Conservation (phyloP, 2,329 filamentous ascomycete genomes). For the Fusarium irregulare region DNA sequence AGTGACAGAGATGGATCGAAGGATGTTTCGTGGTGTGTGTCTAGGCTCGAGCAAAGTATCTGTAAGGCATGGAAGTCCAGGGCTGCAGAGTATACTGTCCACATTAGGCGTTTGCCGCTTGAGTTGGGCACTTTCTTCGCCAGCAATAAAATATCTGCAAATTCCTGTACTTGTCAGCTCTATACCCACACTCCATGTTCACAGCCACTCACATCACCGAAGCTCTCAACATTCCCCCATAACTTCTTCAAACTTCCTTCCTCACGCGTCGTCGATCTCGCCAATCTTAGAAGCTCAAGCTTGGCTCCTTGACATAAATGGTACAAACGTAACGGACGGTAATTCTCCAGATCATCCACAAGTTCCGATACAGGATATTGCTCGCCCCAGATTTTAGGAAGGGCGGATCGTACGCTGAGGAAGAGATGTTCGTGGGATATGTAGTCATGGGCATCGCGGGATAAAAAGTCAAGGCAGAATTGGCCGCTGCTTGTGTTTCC, state of each 20-base stretch:
- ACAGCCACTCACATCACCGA: conserved; percentile 28
- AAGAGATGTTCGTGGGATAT: conserved; percentile 41
- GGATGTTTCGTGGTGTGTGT: background rate
- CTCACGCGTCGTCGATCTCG: background rate
- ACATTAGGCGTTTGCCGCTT: conserved; percentile 38
- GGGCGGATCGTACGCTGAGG: conserved; percentile 28
- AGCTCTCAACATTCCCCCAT: conserved; percentile 25
- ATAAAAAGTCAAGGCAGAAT: conserved; percentile 36
- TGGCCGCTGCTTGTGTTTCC: conserved; percentile 26
- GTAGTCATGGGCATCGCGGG: conserved; percentile 35
- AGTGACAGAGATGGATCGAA: background rate
- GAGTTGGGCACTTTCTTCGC: conserved; percentile 7
- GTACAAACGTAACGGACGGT: conserved; percentile 29
- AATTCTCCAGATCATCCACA: conserved; percentile 39
- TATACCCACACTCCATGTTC: rapidly evolving
- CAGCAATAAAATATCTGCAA: conserved; percentile 29
- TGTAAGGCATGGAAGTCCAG: conserved; percentile 38
- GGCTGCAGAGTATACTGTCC: conserved; percentile 38
- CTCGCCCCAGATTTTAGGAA: conserved; percentile 41
- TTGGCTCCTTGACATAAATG: conserved; percentile 40
- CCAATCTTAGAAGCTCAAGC: conserved; percentile 28
- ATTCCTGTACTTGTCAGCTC: conserved; percentile 27
- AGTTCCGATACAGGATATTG: conserved; percentile 35
- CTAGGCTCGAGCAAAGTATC: conserved; percentile 17
- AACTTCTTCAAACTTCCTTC: background rate